A percentile compares a stretch with the other conserved stretches of the same genome.
These are phyloP conservation scores for Saccharomyces pastorianus DNA, from an alignment of 1,139 yeast genomes.

Conservation along the genomic window DNA sequence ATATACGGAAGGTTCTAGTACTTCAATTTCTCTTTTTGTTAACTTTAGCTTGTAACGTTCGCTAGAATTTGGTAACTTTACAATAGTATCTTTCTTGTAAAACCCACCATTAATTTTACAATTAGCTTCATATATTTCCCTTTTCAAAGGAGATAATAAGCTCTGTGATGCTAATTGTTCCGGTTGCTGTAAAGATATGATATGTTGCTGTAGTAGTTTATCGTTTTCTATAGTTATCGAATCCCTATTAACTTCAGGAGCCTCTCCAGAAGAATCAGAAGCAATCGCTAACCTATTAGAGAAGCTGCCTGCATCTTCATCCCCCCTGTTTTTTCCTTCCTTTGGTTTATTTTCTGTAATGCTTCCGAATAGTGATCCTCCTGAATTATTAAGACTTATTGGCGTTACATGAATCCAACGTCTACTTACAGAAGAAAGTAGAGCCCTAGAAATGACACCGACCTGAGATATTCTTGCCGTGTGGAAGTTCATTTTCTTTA, in stretches of 20 bases:
- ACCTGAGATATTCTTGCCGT: background rate
- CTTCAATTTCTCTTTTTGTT: slow-evolving; percentile 58
- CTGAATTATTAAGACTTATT: background rate
- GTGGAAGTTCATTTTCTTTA: background rate
- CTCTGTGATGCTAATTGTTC: slow-evolving; percentile 36
- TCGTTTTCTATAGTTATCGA: slow-evolving; percentile 34
- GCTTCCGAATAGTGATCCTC: slow-evolving; percentile 2
- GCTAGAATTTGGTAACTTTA: slow-evolving; percentile 41
- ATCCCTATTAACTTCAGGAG: slow-evolving; percentile 12
- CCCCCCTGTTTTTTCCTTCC: slow-evolving; percentile 2
- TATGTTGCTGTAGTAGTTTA: slow-evolving; percentile 36
- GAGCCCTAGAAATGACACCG: background rate
- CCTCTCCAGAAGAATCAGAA: slow-evolving; percentile 12
- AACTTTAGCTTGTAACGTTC: slow-evolving; percentile 50
- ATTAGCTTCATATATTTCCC: slow-evolving; percentile 51
- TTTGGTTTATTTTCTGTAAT: background rate
- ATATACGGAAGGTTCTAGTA: slow-evolving; percentile 78
- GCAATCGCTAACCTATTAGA: slow-evolving; percentile 20
- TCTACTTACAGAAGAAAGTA: background rate
- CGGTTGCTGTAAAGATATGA: slow-evolving; percentile 34
- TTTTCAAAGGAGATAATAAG: slow-evolving; percentile 66
- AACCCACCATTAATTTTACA: slow-evolving; percentile 57
- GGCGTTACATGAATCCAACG: background rate
- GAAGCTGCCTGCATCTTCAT: slow-evolving; percentile 12
- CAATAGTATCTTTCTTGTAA: slow-evolving; percentile 54